Base-by-base conservation (phyloP, 306 rosid species). In the Begonia loranthoides region DNA sequence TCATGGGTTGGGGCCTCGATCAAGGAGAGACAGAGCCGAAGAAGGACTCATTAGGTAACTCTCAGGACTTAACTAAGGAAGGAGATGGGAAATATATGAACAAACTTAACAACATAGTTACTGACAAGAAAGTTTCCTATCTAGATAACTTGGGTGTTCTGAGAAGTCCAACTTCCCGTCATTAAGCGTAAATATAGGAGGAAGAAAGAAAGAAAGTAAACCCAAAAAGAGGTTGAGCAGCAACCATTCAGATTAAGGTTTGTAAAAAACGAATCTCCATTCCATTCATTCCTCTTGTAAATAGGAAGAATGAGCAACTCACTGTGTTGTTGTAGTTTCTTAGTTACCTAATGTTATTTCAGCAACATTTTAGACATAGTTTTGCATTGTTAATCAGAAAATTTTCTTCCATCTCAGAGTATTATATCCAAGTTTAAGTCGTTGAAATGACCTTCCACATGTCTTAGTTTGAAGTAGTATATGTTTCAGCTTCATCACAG, bases 101-200 rank as follows among this genome's bases (percentile, higher is more conserved):
- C 5, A 58, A 49, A 28, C 41, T 17, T 39, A 43, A n/a, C 56
- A 59, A 38, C 21, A 13, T 60, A 50, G 51, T 40, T 14, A 60
- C 65, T 15, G 58, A 34, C 44, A 83, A 74, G 79, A 83, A 66
- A 61, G 51, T 38, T 56, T 85, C 95, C 0, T 85, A 85, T 57
- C 77, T 85, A 56, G 97, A 90, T 8, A 82, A 54, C 41, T 69
- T 90, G 79, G 89, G 86, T 43, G 87, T 66, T 16, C 45, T 78
- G 71, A 85, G 85, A 64, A 89, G 94, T 76, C 97, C 97, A 44
- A 82, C 95, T 0, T 61, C 87, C 5, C 81, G 95, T 59, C 94
- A 85, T 60, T 87, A 73, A 78, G 49, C 28, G 52, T 11, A 38
- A 19, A 21, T 13, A 7, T 16, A 60, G 49, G 47, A 39, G 48